Evolutionary conservation across 805 yeast species (phyloP).

Genomic region (Pichia gijzeniarum): DNA sequence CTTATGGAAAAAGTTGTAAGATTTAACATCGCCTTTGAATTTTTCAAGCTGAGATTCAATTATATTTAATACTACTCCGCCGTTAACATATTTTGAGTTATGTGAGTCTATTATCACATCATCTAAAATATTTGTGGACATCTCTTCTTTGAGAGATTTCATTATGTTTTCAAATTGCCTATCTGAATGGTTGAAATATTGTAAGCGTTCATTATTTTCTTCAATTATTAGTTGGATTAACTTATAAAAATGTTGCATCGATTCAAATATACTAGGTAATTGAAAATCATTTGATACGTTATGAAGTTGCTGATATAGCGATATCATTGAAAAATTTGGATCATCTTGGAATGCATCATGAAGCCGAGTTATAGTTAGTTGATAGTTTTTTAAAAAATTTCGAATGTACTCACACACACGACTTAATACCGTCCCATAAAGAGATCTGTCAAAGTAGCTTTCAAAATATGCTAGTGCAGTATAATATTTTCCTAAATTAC

Average conservation of each 20-base stretch:
- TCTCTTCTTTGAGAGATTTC: conserved; percentile 34
- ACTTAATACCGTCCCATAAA: conserved; percentile 69
- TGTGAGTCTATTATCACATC: conserved; percentile 45
- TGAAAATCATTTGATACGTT: neutral
- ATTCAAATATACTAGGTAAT: conserved; percentile 25
- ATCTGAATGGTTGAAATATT: conserved; percentile 24
- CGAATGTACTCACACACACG: conserved; percentile 60
- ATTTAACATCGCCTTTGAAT: conserved; percentile 59
- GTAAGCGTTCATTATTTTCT: conserved; percentile 37
- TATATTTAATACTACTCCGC: conserved; percentile 64
- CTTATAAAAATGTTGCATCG: conserved; percentile 52
- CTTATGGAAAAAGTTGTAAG: conserved; percentile 43
- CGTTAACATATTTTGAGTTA: conserved; percentile 55
- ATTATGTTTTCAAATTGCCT: conserved; percentile 29
- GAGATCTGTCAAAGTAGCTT: conserved; percentile 47
- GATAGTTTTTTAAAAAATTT: conserved; percentile 33
- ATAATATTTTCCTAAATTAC: conserved; percentile 57
- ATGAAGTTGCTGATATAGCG: conserved; percentile 46
- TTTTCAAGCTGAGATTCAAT: conserved; percentile 51
- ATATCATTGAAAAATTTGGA: conserved; percentile 49
- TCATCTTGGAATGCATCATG: conserved; percentile 48
- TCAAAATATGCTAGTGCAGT: conserved; percentile 52
- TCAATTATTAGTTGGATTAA: conserved; percentile 42
- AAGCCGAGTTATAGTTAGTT: conserved; percentile 33
- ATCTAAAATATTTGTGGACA: conserved; percentile 32